Conservation (phyloP, 2,329 filamentous ascomycete genomes). For the Trichoderma breve region DNA sequence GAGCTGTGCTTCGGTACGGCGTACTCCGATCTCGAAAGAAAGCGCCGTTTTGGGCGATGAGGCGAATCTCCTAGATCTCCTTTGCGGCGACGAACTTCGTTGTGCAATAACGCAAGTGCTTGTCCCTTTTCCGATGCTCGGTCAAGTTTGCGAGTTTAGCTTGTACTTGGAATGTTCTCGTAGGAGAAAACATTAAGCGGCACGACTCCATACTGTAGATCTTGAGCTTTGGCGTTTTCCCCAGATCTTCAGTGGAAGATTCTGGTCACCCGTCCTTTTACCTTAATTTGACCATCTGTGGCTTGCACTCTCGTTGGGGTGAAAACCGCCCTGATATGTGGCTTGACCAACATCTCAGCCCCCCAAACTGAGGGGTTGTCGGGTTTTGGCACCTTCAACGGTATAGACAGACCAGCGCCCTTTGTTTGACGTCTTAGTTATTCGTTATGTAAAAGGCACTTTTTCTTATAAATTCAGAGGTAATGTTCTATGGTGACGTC, state of each 20-base stretch:
- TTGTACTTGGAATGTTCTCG: not conserved
- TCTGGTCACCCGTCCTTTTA: not conserved
- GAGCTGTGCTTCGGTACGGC: not conserved
- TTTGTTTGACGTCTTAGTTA: not conserved
- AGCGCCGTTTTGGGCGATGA: not conserved
- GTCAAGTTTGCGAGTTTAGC: not conserved
- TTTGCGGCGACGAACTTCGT: not conserved
- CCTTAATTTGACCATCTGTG: slow-evolving; percentile 7
- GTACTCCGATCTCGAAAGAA: slow-evolving; percentile 10
- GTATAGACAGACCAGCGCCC: not conserved
- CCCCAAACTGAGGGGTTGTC: not conserved
- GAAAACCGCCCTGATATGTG: not conserved
- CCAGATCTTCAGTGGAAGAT: slow-evolving; percentile 8
- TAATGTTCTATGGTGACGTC: not conserved
- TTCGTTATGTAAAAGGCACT: not conserved
- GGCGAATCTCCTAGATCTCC: not conserved
- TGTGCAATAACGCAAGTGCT: not conserved
- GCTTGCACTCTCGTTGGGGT: not conserved
- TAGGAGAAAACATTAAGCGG: not conserved
- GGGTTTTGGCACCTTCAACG: not conserved
- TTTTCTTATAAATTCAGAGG: not conserved
- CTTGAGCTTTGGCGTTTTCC: not conserved
- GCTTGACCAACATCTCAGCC: not conserved
- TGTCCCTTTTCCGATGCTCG: not conserved
- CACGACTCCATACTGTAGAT: not conserved